Percentiles rank a stretch among this genome's conserved stretches.
Evolutionary conservation across 2,329 filamentous ascomycete genomes (phyloP).

Genomic region (Plectosphaerella plurivora): DNA sequence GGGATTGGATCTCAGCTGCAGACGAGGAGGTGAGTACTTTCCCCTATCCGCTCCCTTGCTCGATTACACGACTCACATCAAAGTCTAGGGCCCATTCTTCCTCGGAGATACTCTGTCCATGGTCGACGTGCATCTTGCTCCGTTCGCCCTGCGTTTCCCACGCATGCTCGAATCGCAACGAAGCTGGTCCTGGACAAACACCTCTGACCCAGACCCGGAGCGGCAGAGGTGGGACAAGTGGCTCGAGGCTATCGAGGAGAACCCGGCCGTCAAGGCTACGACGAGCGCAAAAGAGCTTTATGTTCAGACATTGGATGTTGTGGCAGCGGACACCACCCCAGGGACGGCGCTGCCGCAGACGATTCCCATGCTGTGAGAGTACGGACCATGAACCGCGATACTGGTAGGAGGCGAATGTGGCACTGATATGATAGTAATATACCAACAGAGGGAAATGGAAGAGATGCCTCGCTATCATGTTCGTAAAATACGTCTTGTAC

Average conservation of each 20-base stretch:
- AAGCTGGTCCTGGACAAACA: constrained; percentile 46
- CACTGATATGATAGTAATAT: background rate
- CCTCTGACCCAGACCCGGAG: constrained; percentile 21
- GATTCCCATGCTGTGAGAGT: too few species aligned
- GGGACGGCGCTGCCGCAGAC: background rate
- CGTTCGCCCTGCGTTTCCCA: constrained; percentile 67
- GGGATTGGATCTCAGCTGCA: constrained; percentile 41
- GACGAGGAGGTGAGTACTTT: constrained; percentile 31
- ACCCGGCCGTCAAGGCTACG: constrained; percentile 60
- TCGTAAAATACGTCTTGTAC: too few species aligned
- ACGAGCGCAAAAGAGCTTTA: constrained; percentile 56
- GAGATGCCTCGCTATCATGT: too few species aligned
- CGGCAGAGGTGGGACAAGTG: constrained; percentile 59
- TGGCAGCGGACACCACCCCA: constrained; percentile 8
- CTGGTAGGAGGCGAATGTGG: too few species aligned
- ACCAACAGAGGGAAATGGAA: too few species aligned
- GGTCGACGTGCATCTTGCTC: constrained; percentile 72
- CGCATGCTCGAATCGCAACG: constrained; percentile 61
- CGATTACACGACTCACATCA: background rate
- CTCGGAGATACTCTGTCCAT: constrained; percentile 46
- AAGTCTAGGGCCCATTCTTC: constrained; percentile 62
- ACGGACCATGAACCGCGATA: too few species aligned
- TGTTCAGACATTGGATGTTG: constrained; percentile 55
- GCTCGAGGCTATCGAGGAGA: constrained; percentile 64
- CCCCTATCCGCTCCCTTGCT: background rate